Conservation (phyloP, 495 filamentous ascomycete species). For the Entonaema liquescens region DNA sequence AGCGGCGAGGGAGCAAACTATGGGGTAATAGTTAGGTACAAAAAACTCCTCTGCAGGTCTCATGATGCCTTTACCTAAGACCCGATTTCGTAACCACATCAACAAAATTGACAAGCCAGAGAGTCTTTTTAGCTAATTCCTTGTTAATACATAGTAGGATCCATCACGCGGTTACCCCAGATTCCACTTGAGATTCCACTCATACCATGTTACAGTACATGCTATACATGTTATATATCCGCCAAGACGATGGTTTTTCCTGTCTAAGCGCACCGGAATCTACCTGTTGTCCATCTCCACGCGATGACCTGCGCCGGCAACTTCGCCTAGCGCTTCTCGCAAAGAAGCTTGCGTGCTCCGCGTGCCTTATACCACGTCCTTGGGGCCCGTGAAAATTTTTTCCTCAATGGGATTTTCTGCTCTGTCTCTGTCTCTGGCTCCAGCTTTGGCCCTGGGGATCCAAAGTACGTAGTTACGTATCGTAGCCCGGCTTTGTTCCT, state of each 20-base stretch:
- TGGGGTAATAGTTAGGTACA: slow-evolving; percentile 51
- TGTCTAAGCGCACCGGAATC: slow-evolving; percentile 8
- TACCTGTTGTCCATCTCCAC: slow-evolving; percentile 30
- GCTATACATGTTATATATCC: too few species aligned
- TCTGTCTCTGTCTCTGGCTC: not conserved
- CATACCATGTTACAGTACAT: slow-evolving; percentile 16
- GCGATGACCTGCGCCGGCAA: slow-evolving; percentile 23
- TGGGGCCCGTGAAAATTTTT: slow-evolving; percentile 34
- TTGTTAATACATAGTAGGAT: slow-evolving; percentile 37
- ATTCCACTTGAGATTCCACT: slow-evolving; percentile 35
- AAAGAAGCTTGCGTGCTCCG: slow-evolving; percentile 7
- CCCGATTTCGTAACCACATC: slow-evolving; percentile 47
- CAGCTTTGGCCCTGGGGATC: not conserved
- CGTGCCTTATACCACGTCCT: slow-evolving; percentile 23
- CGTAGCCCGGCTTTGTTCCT: slow-evolving; percentile 26
- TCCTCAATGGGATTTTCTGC: slow-evolving; percentile 12
- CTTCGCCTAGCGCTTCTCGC: slow-evolving; percentile 11
- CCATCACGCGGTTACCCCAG: slow-evolving; percentile 48
- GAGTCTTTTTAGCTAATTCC: slow-evolving; percentile 37
- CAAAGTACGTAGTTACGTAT: slow-evolving; percentile 40
- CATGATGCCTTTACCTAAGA: slow-evolving; percentile 41
- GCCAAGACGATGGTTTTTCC: slow-evolving; percentile 35
- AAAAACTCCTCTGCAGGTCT: slow-evolving; percentile 43
- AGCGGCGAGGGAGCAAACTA: slow-evolving; percentile 46
- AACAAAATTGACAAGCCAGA: slow-evolving; percentile 12